These are phyloP conservation scores for Mycena belliarum DNA, from an alignment of 768 basidiomycete genomes.

Conservation along the genomic window DNA sequence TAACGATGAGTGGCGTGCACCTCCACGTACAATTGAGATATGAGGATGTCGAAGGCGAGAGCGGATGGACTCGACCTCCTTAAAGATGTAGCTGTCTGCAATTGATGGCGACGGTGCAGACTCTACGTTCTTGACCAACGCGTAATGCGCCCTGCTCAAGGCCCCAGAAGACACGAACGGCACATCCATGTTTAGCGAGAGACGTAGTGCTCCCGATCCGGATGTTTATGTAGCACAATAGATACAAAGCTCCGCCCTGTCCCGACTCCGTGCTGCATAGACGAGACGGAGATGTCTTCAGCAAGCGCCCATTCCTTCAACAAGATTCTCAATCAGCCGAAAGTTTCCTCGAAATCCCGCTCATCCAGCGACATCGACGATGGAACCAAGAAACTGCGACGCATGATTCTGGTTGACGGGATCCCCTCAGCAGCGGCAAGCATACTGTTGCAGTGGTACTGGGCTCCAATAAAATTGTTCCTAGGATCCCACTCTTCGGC, in stretches of 20 bases:
- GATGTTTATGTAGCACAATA: background rate
- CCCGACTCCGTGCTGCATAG: too few relatives aligned
- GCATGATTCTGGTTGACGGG: conserved; percentile 88
- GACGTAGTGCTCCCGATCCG: conserved; percentile 4
- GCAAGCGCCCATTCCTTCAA: conserved; percentile 73
- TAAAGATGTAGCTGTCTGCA: conserved; percentile 60
- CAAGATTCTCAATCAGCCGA: conserved; percentile 76
- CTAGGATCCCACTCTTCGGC: conserved; percentile 83
- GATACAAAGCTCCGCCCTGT: background rate
- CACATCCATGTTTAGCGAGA: conserved; percentile 73
- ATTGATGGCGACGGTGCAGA: conserved; percentile 53
- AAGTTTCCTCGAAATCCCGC: conserved; percentile 62
- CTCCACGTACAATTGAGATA: conserved; percentile 54
- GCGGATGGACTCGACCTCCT: conserved; percentile 61
- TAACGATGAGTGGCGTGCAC: conserved; percentile 5
- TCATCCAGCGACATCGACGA: conserved; percentile 68
- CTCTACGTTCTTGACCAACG: conserved; percentile 74
- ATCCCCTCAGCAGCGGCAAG: conserved; percentile 75
- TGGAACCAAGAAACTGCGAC: conserved; percentile 79
- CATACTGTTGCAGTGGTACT: background rate
- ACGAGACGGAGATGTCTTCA: too few relatives aligned
- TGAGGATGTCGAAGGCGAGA: conserved; percentile 49
- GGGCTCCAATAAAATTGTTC: background rate
- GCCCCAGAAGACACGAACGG: conserved; percentile 81
- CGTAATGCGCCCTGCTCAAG: conserved; percentile 71